phyloP scores from a whole-genome alignment of 768 basidiomycete genomes.

The Tricholoma terreum region DNA sequence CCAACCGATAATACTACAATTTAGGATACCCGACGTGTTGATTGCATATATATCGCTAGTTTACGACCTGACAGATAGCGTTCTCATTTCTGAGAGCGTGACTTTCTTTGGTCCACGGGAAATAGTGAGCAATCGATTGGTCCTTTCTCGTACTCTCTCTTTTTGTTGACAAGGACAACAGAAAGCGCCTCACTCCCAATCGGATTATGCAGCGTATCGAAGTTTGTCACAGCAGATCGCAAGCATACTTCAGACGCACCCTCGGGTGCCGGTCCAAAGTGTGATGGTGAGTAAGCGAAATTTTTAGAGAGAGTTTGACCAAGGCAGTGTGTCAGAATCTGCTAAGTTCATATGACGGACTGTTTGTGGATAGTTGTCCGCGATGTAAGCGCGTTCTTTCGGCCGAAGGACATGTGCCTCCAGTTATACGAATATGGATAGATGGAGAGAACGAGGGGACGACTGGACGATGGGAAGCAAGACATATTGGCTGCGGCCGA shows the following conservation, averaged over 20 bases:
- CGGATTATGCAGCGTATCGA: slow-evolving; percentile 62
- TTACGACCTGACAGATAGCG: slow-evolving; percentile 33
- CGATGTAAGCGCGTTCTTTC: slow-evolving; percentile 66
- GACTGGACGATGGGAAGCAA: slow-evolving; percentile 47
- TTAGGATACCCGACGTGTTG: slow-evolving; percentile 63
- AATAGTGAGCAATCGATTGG: slow-evolving; percentile 39
- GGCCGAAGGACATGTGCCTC: slow-evolving; percentile 67
- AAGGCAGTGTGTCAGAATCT: slow-evolving; percentile 36
- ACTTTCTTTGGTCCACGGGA: slow-evolving; percentile 75
- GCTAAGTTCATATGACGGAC: slow-evolving; percentile 51
- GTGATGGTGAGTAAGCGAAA: slow-evolving; percentile 48
- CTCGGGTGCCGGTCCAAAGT: slow-evolving; percentile 48
- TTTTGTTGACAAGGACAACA: slow-evolving; percentile 21
- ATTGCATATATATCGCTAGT: slow-evolving; percentile 59
- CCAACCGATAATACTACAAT: slow-evolving; percentile 48
- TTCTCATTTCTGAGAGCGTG: slow-evolving; percentile 53
- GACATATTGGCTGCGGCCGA: slow-evolving; percentile 42
- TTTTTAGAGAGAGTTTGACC: no score
- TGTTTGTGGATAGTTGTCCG: slow-evolving; percentile 62
- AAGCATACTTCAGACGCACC: slow-evolving; percentile 53
- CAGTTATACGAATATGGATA: slow-evolving; percentile 58
- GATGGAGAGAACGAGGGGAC: slow-evolving; percentile 22
- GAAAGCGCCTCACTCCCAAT: slow-evolving; percentile 69
- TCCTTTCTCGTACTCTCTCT: not conserved
- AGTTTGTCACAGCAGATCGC: slow-evolving; percentile 65